Conservation (phyloP, 768 basidiomycete genomes). For the Boletus huronensis region DNA sequence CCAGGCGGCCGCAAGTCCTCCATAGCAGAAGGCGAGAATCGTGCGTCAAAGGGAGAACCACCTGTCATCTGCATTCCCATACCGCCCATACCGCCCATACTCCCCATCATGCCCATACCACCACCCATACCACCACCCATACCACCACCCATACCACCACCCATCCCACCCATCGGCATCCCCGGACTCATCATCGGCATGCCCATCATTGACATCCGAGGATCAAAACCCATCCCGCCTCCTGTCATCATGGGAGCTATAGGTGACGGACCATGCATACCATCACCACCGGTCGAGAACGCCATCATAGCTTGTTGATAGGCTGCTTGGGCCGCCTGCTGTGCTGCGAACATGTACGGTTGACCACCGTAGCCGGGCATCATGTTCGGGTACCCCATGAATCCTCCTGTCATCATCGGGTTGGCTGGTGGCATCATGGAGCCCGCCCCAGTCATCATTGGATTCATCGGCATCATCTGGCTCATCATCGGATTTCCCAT, state of each 20-base stretch:
- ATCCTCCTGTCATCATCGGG: slow-evolving; percentile 53
- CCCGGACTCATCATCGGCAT: slow-evolving; percentile 62
- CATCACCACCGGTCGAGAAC: slow-evolving; percentile 70
- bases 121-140: slow-evolving; percentile 52
- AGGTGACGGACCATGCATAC: slow-evolving; percentile 35
- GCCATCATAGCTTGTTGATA: slow-evolving; percentile 90
- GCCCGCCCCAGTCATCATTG: slow-evolving; percentile 54
- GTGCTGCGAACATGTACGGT: slow-evolving; percentile 83
- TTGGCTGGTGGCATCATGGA: slow-evolving; percentile 48
- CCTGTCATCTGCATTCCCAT: slow-evolving; percentile 61
- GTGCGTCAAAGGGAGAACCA: slow-evolving; percentile 55
- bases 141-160: slow-evolving; percentile 36
- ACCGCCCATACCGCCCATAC: slow-evolving; percentile 40
- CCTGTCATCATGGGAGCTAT: slow-evolving; percentile 60
- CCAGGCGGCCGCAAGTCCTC: slow-evolving; percentile 32
- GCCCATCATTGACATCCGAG: slow-evolving; percentile 80
- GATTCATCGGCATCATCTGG: slow-evolving; percentile 48
- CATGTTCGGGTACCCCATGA: slow-evolving; percentile 39
- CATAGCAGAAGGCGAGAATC: slow-evolving; percentile 42
- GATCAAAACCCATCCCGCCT: slow-evolving; percentile 56
- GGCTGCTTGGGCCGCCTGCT: slow-evolving; percentile 76
- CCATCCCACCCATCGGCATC: slow-evolving; percentile 39
- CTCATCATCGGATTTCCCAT: slow-evolving; percentile 63
- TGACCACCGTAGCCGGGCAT: slow-evolving; percentile 51
- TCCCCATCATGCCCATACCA: slow-evolving; percentile 38